phyloP scores from a whole-genome alignment of 768 basidiomycete genomes.

The Leccinum uliginosum region DNA sequence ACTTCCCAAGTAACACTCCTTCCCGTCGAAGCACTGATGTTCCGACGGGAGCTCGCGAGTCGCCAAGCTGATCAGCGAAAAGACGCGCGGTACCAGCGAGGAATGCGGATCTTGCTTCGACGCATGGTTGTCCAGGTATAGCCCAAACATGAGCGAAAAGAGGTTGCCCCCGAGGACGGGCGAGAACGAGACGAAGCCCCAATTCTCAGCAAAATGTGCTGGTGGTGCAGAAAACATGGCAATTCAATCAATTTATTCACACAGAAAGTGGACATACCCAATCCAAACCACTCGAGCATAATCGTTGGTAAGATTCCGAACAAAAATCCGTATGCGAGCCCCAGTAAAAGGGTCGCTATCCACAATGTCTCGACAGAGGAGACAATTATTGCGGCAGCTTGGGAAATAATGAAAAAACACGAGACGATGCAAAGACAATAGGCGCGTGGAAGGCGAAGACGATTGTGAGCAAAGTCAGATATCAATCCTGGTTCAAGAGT shows the following conservation, averaged over 20 bases:
- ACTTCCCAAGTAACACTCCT: conserved; percentile 56
- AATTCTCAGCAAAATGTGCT: conserved; percentile 82
- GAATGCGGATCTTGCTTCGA: conserved; percentile 7
- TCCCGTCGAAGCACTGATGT: conserved; percentile 53
- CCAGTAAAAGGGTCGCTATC: conserved; percentile 35
- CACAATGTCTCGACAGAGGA: conserved; percentile 62
- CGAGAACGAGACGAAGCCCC: conserved; percentile 72
- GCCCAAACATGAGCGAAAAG: conserved; percentile 81
- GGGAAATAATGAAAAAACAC: conserved; percentile 65
- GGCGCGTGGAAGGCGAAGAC: conserved; percentile 57
- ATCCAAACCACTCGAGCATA: conserved; percentile 84
- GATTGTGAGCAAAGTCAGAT: conserved; percentile 61
- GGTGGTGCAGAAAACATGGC: neutral
- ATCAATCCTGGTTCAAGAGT: conserved; percentile 46
- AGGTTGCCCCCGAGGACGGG: conserved; percentile 79
- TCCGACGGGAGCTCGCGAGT: conserved; percentile 23
- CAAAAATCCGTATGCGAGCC: conserved; percentile 60
- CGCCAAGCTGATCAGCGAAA: neutral
- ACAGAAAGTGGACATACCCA: conserved; percentile 48
- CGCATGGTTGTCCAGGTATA: conserved; percentile 72
- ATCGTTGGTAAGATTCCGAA: conserved; percentile 77
- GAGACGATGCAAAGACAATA: conserved; percentile 69
- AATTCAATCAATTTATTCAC: neutral
- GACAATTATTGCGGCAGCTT: conserved; percentile 52
- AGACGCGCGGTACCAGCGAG: neutral